Conservation (phyloP, 192 early-diverging fungal genomes). For the Haplosporangium gracile region DNA sequence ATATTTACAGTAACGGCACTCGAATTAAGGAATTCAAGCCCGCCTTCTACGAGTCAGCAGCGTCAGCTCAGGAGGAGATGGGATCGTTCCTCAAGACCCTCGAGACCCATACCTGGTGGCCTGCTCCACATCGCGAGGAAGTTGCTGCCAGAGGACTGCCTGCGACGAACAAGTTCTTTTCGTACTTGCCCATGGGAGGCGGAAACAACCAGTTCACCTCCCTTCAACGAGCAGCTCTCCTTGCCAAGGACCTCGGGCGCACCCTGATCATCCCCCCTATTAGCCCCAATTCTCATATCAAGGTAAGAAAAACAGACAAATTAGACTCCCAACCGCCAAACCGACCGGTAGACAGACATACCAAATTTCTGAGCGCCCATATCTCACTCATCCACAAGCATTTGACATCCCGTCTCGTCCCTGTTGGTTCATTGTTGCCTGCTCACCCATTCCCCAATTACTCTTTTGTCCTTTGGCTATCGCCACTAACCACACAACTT, state of each 20-base stretch:
- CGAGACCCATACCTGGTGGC: slow-evolving; percentile 25
- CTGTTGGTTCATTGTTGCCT: not conserved
- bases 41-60: slow-evolving; percentile 27
- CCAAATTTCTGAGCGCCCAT: not conserved
- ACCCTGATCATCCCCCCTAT: slow-evolving; percentile 49
- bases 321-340: no score
- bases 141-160: not conserved
- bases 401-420: not conserved
- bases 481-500: not conserved
- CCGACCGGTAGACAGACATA: not conserved
- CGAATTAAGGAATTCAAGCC: slow-evolving; percentile 42
- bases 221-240: slow-evolving; percentile 37
- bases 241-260: slow-evolving; percentile 52
- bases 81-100: slow-evolving; percentile 46
- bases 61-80: slow-evolving; percentile 30
- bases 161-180: slow-evolving; percentile 23
- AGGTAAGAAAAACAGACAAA: slow-evolving; percentile 22
- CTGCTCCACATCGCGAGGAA: slow-evolving; percentile 5
- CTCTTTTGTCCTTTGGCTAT: not conserved
- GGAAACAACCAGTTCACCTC: slow-evolving; percentile 54
- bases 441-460: not conserved
- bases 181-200: slow-evolving; percentile 51
- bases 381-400: not conserved
- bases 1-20: slow-evolving; percentile 29
- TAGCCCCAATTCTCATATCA: slow-evolving; percentile 52